Evolutionary conservation across 441 rosid species (phyloP).

Genomic region (Adansonia madagascariensis): DNA sequence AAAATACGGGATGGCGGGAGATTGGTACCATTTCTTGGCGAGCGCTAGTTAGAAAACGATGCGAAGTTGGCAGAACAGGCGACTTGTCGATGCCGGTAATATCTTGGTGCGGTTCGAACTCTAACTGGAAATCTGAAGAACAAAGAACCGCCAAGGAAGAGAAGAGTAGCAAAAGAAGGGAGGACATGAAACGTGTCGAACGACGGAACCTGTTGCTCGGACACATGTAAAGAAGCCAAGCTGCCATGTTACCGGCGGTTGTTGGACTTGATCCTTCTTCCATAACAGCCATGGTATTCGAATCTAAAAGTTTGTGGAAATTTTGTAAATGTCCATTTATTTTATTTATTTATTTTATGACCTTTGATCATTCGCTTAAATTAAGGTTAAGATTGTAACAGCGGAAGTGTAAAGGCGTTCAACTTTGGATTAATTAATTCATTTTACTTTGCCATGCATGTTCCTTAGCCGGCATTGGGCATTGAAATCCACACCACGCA

Average conservation of each 20-base stretch:
- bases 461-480: neutral
- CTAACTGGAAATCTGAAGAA: neutral
- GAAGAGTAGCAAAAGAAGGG: slow-evolving; percentile 23
- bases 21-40: slow-evolving; percentile 29
- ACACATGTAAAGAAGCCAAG: slow-evolving; percentile 25
- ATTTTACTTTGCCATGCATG: neutral
- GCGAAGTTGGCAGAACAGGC: slow-evolving; percentile 6
- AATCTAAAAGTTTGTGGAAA: neutral
- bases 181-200: slow-evolving; percentile 29
- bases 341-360: neutral
- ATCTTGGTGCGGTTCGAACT: neutral
- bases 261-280: neutral
- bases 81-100: neutral
- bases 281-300: slow-evolving; percentile 10
- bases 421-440: neutral
- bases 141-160: slow-evolving; percentile 3
- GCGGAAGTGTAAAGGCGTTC: neutral
- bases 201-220: neutral
- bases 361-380: neutral
- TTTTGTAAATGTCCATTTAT: neutral
- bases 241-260: slow-evolving; percentile 28
- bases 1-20: slow-evolving; percentile 3
- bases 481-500: neutral
- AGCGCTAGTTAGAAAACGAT: slow-evolving; percentile 22
- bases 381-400: neutral